Evolutionary conservation across 345 rosid species (phyloP).

Genomic region (Limnanthes douglasii): DNA sequence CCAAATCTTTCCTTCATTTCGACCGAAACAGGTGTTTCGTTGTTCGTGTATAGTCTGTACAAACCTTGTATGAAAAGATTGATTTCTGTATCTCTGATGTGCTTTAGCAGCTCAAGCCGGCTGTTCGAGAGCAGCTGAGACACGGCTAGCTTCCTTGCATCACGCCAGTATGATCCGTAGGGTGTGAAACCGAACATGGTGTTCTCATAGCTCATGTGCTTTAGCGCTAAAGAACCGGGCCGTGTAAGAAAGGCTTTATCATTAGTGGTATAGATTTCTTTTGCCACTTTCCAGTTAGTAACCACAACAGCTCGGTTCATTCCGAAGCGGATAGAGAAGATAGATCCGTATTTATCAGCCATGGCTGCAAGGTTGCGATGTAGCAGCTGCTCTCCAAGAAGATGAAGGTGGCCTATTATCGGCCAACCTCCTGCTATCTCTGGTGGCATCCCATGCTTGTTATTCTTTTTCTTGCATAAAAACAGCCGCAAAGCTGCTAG

Average conservation of each 20-base stretch:
- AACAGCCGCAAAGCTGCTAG: too few species aligned
- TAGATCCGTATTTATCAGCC: conserved; percentile 38
- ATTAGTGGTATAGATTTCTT: conserved; percentile 42
- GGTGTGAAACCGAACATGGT: conserved; percentile 56
- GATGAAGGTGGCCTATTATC: conserved; percentile 36
- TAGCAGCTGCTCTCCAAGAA: conserved; percentile 22
- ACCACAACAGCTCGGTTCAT: conserved; percentile 26
- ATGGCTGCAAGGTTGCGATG: conserved; percentile 21
- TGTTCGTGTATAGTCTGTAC: conserved; percentile 12
- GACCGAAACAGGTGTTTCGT: conserved; percentile 14
- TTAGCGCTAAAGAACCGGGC: conserved; percentile 30
- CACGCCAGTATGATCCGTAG: conserved; percentile 51
- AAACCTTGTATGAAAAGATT: conserved; percentile 24
- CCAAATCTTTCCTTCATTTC: conserved; percentile 27
- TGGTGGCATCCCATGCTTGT: too few species aligned
- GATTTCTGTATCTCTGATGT: conserved; percentile 19
- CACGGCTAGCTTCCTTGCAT: conserved; percentile 46
- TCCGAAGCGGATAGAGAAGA: conserved; percentile 32
- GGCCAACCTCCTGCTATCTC: conserved; percentile 35
- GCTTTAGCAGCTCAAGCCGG: conserved; percentile 32
- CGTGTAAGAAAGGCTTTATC: conserved; percentile 47
- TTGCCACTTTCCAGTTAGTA: conserved; percentile 24
- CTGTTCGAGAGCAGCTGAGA: conserved; percentile 46
- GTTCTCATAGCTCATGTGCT: conserved; percentile 47
- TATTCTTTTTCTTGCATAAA: too few species aligned